phyloP scores from a whole-genome alignment of 768 basidiomycete species.

The Rickenella mellea region DNA sequence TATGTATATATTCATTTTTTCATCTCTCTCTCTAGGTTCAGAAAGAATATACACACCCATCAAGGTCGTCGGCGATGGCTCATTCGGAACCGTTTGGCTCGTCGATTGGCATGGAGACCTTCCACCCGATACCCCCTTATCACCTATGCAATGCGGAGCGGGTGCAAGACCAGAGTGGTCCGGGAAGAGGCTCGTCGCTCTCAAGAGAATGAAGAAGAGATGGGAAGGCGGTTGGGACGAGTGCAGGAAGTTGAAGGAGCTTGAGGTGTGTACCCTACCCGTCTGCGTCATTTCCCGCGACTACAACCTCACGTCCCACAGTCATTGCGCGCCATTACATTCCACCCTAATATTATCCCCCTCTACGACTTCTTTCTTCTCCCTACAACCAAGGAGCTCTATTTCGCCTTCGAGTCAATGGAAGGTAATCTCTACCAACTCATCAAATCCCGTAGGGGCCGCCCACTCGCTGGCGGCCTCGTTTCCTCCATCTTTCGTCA shows the following conservation, averaged over 20 bases:
- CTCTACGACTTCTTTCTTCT: constrained; percentile 98
- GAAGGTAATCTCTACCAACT: constrained; percentile 99
- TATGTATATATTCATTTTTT: constrained; percentile 7
- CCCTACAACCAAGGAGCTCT: constrained; percentile 92
- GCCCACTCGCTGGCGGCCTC: constrained; percentile 92
- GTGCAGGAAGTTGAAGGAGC: constrained; percentile 89
- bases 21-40: constrained; percentile 43
- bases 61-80: constrained; percentile 96
- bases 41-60: constrained; percentile 87
- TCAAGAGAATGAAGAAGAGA: constrained; percentile 96
- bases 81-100: constrained; percentile 96
- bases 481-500: constrained; percentile 93
- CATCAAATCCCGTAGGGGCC: constrained; percentile 92
- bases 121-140: constrained; percentile 82
- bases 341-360: constrained; percentile 96
- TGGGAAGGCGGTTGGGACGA: constrained; percentile 99
- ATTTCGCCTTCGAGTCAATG: constrained; percentile 99
- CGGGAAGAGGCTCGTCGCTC: constrained; percentile 89
- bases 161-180: constrained; percentile 90
- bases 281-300: constrained; percentile 7
- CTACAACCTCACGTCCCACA: constrained; percentile 23
- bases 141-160: constrained; percentile 93
- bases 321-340: constrained; percentile 91
- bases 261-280: constrained; percentile 56
- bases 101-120: constrained; percentile 98